Conservation (phyloP, 2,329 filamentous ascomycete species). For the Calonectria ilicicola region DNA sequence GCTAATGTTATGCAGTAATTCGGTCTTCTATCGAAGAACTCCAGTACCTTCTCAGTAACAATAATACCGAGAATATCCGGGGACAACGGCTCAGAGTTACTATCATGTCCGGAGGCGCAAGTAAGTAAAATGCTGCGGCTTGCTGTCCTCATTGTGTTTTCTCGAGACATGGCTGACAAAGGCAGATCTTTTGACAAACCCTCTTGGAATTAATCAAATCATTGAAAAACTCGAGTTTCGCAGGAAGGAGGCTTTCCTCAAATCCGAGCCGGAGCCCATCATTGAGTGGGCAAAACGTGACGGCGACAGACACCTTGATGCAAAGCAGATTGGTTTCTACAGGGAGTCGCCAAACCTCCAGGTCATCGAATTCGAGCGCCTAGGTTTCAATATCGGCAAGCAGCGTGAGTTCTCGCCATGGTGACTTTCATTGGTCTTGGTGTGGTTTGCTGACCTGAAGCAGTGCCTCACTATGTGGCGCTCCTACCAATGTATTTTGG, state of each 20-base stretch:
- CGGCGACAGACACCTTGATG: neutral
- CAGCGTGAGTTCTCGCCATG: neutral
- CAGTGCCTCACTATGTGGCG: neutral
- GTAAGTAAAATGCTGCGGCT: neutral
- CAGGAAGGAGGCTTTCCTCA: neutral
- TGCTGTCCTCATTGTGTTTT: neutral
- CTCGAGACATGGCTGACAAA: neutral
- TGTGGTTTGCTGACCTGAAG: neutral
- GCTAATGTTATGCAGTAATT: constrained; percentile 5
- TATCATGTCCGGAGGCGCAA: constrained; percentile 15
- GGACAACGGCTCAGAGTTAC: neutral
- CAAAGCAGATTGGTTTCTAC: neutral
- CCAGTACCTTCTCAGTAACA: neutral
- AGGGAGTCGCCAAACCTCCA: neutral
- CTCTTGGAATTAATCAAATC: neutral
- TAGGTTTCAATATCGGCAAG: neutral
- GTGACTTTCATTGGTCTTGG: neutral
- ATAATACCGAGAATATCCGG: neutral
- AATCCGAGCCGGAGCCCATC: no score
- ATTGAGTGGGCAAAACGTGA: neutral
- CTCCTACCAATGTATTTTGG: neutral
- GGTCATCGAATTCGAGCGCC: neutral
- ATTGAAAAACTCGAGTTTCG: neutral
- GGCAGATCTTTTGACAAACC: constrained; percentile 11
- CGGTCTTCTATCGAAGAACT: constrained; percentile 6